phyloP scores from a whole-genome alignment of 345 rosid genomes.

The Aquilaria yunnanensis region DNA sequence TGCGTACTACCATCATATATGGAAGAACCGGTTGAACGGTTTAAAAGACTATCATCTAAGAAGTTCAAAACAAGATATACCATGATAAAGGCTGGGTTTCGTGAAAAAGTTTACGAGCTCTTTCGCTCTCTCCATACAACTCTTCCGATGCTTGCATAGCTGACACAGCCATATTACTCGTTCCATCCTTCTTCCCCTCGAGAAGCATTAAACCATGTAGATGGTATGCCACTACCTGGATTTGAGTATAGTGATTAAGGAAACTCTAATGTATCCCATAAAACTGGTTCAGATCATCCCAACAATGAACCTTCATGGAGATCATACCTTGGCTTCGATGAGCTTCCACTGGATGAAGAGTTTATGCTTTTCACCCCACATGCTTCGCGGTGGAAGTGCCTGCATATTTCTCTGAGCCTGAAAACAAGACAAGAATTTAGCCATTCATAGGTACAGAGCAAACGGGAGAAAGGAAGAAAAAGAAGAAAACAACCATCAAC shows the following conservation, averaged over 20 bases:
- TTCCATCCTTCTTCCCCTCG: constrained; percentile 54
- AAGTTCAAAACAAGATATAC: constrained; percentile 19
- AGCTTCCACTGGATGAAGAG: constrained; percentile 55
- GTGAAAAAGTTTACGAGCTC: constrained; percentile 44
- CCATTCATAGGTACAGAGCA: background rate
- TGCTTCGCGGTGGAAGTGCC: constrained; percentile 47
- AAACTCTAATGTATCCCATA: background rate
- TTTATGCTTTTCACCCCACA: constrained; percentile 66
- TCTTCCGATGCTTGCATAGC: constrained; percentile 63
- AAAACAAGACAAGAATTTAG: background rate
- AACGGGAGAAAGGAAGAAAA: background rate
- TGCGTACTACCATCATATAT: background rate
- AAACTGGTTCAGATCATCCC: background rate
- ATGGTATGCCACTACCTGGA: constrained; percentile 68
- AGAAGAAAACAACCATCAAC: background rate
- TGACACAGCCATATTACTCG: constrained; percentile 46
- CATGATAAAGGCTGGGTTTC: constrained; percentile 44
- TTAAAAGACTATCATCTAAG: background rate
- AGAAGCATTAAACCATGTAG: constrained; percentile 61
- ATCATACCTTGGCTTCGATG: constrained; percentile 51
- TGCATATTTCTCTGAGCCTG: constrained; percentile 57
- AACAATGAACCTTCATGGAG: background rate
- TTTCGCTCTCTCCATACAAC: constrained; percentile 45
- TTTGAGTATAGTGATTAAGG: background rate
- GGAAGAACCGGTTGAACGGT: background rate